A percentile compares a stretch with the other conserved stretches of the same genome.
Conservation (phyloP, 495 filamentous ascomycete species). For the Tetracladium marchalianum region DNA sequence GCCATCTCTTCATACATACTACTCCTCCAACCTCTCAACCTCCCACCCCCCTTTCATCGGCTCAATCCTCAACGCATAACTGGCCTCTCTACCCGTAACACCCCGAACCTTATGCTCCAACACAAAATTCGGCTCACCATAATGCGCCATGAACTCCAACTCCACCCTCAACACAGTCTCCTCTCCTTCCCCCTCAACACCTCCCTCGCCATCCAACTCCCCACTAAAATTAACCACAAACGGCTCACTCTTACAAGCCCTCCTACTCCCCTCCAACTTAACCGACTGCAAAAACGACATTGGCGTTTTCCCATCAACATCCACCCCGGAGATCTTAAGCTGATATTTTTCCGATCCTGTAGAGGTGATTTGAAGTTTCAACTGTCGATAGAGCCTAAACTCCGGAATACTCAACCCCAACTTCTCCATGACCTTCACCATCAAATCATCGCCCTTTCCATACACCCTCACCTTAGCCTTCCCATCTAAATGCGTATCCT, state of each 20-base stretch:
- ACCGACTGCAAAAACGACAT: constrained; percentile 31
- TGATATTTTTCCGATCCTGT: constrained; percentile 12
- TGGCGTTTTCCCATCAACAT: constrained; percentile 33
- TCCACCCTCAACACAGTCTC: constrained; percentile 21
- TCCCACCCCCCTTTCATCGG: too few species aligned
- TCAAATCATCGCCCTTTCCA: constrained; percentile 28
- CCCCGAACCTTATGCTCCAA: constrained; percentile 15
- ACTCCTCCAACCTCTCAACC: too few species aligned
- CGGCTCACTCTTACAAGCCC: constrained; percentile 26
- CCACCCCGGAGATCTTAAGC: constrained; percentile 25
- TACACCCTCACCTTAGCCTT: constrained; percentile 22
- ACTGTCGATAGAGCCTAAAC: constrained; percentile 25
- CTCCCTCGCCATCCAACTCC: constrained; percentile 17
- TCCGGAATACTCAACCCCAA: constrained; percentile 25
- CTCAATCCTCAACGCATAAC: too few species aligned
- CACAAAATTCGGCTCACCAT: constrained; percentile 30
- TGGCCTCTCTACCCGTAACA: neutral
- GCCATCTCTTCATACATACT: too few species aligned
- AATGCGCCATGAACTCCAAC: constrained; percentile 38
- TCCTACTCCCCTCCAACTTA: constrained; percentile 25
- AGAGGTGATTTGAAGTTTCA: constrained; percentile 21
- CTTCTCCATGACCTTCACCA: constrained; percentile 29
- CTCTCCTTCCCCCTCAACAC: too few species aligned
- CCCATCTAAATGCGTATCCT: constrained; percentile 30
- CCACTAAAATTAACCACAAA: constrained; percentile 27